phyloP scores from a whole-genome alignment of 176 grass and related monocot species.

The Thalia dealbata region DNA sequence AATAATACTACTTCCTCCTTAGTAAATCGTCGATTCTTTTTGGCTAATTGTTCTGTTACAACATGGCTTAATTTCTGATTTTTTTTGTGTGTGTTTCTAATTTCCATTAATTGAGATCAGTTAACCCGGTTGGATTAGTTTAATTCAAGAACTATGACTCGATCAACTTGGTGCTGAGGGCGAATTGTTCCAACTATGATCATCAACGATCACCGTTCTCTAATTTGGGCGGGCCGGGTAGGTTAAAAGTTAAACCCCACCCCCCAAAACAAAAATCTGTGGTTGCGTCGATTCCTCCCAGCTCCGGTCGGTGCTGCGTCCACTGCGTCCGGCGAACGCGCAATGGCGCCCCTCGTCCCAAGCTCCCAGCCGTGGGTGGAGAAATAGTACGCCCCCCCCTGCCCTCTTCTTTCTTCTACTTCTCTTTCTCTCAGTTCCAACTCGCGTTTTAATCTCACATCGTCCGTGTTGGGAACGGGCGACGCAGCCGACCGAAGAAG shows the following conservation, averaged over 20 bases:
- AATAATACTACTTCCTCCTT: too few species aligned
- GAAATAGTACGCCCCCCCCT: constrained; percentile 55
- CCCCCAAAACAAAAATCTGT: background rate
- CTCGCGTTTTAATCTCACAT: constrained; percentile 11
- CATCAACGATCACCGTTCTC: too few species aligned
- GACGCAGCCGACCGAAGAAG: constrained; percentile 71
- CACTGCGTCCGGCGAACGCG: background rate
- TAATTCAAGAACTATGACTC: too few species aligned
- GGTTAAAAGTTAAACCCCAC: background rate
- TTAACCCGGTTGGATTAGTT: too few species aligned
- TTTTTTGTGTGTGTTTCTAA: too few species aligned
- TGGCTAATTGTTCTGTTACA: too few species aligned
- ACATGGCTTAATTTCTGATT: too few species aligned
- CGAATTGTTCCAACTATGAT: too few species aligned
- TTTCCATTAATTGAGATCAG: too few species aligned
- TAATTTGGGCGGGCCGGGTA: background rate
- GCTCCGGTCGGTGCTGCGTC: background rate
- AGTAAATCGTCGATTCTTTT: too few species aligned
- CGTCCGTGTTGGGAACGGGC: background rate
- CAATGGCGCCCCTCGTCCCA: constrained; percentile 60
- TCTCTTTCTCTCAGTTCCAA: background rate
- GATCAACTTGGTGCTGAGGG: too few species aligned
- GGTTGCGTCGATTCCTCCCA: background rate
- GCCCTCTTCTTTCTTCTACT: background rate
- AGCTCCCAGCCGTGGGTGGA: constrained; percentile 96